Evolutionary conservation across 139 green algal genomes (phyloP), one percentile per base, ranked within the genome.

Genomic region (Tetratostichococcus sp.): DNA sequence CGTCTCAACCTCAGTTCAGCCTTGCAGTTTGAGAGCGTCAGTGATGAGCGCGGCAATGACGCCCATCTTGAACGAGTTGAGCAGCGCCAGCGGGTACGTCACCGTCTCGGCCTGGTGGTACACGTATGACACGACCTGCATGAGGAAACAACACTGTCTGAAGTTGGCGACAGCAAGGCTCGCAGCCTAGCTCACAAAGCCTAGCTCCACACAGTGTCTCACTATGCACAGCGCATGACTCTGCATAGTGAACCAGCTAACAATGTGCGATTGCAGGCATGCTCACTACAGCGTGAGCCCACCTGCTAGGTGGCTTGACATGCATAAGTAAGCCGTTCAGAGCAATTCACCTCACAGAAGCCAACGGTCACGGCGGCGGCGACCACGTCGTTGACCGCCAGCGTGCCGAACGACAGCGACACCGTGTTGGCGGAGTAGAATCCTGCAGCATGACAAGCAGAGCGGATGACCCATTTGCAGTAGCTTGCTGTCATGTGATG

Each of bases 311-410:
- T n/a, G n/a, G n/a, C n/a, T n/a, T n/a, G n/a, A n/a, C n/a, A n/a
- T n/a, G n/a, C n/a, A n/a, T n/a, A n/a, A 22, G 75, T 86, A 22
- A 87, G 67, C 6, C 39, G 6, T 50, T 6, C 11, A 11, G 39
- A 6, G 39, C 39, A 21, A 11, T 11, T 6, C 23, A 75, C 66
- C 78, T 92, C 85, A 30, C 78, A 85, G 65, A 92, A 91, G 2
- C 77, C 28, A 17, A 92, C 69, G 0, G 79, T 86, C 1, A 91
- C 42, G n/a, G 83, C 80, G 14, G 82, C 88, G 2, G 87, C 88
- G 31, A 93, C 79, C 19, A 93, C 82, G 71, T 93, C 88, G 71
- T 93, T 93, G 35, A 93, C 80, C 0, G 87, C 79, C 35, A 93
- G 78, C 16, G 84, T 84, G 42, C 88, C 88, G 77, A 93, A 93